Percentiles rank a stretch among this genome's conserved stretches.
phyloP scores from a whole-genome alignment of 441 rosid genomes.

The Corymbia citriodora region DNA sequence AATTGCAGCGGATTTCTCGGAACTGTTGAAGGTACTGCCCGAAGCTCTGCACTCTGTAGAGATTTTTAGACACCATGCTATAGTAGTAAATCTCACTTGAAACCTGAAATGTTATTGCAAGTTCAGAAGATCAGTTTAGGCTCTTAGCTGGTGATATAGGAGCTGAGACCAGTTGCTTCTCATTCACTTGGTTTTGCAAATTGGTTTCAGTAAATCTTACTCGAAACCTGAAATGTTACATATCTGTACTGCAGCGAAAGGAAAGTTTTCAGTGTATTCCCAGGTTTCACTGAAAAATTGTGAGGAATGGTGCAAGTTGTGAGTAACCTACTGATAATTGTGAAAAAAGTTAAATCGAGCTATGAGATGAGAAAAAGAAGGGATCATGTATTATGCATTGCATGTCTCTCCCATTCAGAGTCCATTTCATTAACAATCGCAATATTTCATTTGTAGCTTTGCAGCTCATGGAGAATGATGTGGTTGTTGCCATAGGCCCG shows the following conservation, averaged over 20 bases:
- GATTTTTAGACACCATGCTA: background rate
- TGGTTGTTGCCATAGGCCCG: slow-evolving; percentile 81
- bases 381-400: background rate
- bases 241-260: background rate
- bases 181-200: background rate
- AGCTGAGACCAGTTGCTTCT: background rate
- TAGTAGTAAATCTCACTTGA: background rate
- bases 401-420: background rate
- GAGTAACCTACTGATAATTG: background rate
- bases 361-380: background rate
- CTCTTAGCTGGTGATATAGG: background rate
- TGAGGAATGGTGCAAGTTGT: background rate
- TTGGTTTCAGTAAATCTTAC: background rate
- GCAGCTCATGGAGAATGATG: slow-evolving; percentile 71
- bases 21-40: slow-evolving; percentile 69
- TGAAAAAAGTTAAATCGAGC: background rate
- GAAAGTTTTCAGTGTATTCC: background rate
- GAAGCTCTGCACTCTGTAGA: background rate
- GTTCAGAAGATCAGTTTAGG: background rate
- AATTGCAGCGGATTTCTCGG: slow-evolving; percentile 89
- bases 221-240: too few relatives aligned
- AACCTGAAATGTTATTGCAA: background rate
- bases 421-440: background rate
- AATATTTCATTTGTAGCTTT: slow-evolving; percentile 53
- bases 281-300: background rate